A percentile compares a stretch with the other conserved stretches of the same genome.
Evolutionary conservation across 2,329 filamentous ascomycete genomes (phyloP).

Genomic region (Fonsecaea erecta): DNA sequence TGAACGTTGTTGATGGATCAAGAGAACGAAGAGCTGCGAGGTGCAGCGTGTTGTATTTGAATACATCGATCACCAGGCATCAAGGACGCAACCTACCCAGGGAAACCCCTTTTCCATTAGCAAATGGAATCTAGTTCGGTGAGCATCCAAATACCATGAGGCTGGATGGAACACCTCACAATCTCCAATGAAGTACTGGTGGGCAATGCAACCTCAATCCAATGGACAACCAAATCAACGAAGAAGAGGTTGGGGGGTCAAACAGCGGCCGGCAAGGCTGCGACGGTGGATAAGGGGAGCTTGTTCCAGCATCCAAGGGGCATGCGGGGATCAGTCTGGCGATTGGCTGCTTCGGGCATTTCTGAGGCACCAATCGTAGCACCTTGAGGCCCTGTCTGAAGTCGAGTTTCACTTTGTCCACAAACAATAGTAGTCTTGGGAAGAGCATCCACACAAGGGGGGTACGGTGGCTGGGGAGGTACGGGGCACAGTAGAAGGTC

Average conservation of each 20-base stretch:
- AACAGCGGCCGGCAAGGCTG: slow-evolving; percentile 27
- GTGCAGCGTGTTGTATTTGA: slow-evolving; percentile 20
- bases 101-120: slow-evolving; percentile 17
- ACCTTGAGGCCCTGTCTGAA: slow-evolving; percentile 25
- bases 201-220: slow-evolving; percentile 18
- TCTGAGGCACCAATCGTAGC: slow-evolving; percentile 26
- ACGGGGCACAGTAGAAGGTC: background rate
- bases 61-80: slow-evolving; percentile 8
- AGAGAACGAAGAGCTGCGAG: background rate
- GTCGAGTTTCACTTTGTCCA: slow-evolving; percentile 18
- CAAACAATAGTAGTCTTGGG: background rate
- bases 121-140: background rate
- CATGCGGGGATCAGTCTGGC: slow-evolving; percentile 5
- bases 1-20: slow-evolving; percentile 5
- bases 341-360: slow-evolving; percentile 14
- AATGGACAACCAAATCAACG: slow-evolving; percentile 16
- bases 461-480: background rate
- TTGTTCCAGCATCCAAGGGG: slow-evolving; percentile 19
- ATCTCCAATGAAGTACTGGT: background rate
- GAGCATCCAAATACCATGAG: background rate
- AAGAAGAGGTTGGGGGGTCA: slow-evolving; percentile 8
- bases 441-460: background rate
- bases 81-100: background rate
- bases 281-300: slow-evolving; percentile 15
- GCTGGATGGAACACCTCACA: background rate